Base-by-base conservation (phyloP, 805 yeast genomes). In the Metschnikowia similis region DNA sequence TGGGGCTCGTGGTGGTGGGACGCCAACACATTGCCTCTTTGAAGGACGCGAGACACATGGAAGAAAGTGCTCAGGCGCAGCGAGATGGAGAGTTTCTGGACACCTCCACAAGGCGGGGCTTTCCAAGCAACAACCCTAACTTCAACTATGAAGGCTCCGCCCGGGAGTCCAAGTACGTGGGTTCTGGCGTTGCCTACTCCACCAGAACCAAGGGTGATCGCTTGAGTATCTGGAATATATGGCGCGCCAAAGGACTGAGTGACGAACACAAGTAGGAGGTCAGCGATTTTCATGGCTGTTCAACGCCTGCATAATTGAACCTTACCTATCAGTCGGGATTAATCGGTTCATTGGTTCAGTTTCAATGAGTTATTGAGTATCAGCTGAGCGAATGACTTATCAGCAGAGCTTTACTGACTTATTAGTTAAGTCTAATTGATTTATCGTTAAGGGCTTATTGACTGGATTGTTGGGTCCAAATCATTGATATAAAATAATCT, bases 111-210 rank as follows among this genome's bases (percentile, higher is more conserved):
- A 75, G 75, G 54, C 87, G 86, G 1, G 87, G 87, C 1, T 75
- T 81, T 47, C 85, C 85, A 4, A 47, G 51, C 14, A 58, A 63
- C 48, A 62, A 66, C 47, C 70, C 71, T 6, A 58, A 59, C 10
- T 61, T 66, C 9, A 67, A 64, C 41, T 63, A 67, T 13, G 70
- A 68, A 1, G 60, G 59, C 26, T 69, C 66, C 21, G 59, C 66
- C 40, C 69, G 90, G 53, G 81, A 82, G 54, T 80, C 85, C 47
- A 82, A 78, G 58, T 87, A 76, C 60, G 87, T 84, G 56, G 92
- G 90, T 5, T 74, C 85, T 0, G 88, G 89, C 0, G 70, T 70
- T 48, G 78, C 87, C 43, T 83, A 83, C 49, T 64, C 69, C 35
- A 70, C 82, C n/a, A 73, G 87, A 58, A 77, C 70, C 49, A 67